Conservation (phyloP, 306 rosid species). For the Vigna hirtella region DNA sequence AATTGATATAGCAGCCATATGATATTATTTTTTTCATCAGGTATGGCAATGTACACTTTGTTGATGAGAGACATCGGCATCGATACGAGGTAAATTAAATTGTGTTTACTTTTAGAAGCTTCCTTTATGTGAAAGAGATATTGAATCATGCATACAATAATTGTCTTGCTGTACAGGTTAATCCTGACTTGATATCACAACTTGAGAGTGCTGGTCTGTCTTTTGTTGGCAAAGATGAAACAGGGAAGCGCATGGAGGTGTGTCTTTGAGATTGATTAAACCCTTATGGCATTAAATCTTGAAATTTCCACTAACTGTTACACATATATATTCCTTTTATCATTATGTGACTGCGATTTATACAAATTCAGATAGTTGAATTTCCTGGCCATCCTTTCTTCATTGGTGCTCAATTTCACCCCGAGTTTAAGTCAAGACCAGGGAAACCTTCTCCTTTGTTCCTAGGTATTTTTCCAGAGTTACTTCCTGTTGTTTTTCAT, state of each 20-base stretch:
- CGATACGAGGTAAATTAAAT: constrained; percentile 77
- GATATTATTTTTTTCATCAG: constrained; percentile 44
- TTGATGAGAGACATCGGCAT: constrained; percentile 85
- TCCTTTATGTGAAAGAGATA: constrained; percentile 5
- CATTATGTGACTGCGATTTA: constrained; percentile 23
- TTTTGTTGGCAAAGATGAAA: constrained; percentile 84
- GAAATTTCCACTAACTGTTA: neutral
- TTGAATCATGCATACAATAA: constrained; percentile 5
- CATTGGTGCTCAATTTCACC: constrained; percentile 84
- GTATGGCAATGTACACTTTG: constrained; percentile 61
- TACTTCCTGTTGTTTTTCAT: neutral
- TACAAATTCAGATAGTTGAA: constrained; percentile 67
- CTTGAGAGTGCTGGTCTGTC: constrained; percentile 74
- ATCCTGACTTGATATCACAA: constrained; percentile 77
- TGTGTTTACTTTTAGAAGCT: constrained; percentile 31
- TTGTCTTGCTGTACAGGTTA: constrained; percentile 60
- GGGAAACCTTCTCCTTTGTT: constrained; percentile 82
- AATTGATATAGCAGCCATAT: constrained; percentile 1
- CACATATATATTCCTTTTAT: neutral
- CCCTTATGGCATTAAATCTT: constrained; percentile 17
- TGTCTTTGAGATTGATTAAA: constrained; percentile 26
- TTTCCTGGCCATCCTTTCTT: constrained; percentile 73
- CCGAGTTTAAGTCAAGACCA: constrained; percentile 84
- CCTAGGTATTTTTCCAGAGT: constrained; percentile 55
- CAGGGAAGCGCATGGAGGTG: constrained; percentile 85